Conservation (phyloP, 2,329 filamentous ascomycete species). For the Sclerotinia borealis region DNA sequence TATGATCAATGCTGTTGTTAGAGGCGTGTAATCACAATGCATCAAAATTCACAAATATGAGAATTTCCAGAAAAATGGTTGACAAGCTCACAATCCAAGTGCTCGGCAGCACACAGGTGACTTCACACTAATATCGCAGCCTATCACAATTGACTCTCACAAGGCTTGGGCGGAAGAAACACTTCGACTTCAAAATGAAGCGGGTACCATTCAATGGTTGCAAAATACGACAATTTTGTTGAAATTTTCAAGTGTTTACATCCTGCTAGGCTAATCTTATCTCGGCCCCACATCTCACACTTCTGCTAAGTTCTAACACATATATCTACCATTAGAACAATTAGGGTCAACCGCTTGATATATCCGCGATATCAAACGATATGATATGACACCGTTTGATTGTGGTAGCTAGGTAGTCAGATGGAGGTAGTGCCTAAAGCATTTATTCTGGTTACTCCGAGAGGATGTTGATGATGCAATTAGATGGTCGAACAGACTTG, state of each 20-base stretch:
- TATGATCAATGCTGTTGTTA: background rate
- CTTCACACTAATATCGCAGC: background rate
- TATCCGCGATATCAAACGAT: background rate
- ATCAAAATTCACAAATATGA: background rate
- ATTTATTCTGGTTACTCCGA: background rate
- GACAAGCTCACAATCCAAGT: background rate
- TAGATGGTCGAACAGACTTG: too few relatives aligned
- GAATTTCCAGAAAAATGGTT: background rate
- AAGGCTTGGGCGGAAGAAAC: background rate
- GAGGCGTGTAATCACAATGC: background rate
- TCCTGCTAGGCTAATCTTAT: slow-evolving; percentile 7
- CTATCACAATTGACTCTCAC: background rate
- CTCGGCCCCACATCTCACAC: slow-evolving; percentile 8
- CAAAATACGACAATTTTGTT: background rate
- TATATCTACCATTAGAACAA: background rate
- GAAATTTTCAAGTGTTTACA: background rate
- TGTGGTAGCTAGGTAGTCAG: background rate
- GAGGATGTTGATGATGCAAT: background rate
- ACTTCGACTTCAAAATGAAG: background rate
- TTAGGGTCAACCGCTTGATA: background rate
- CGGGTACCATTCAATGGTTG: background rate
- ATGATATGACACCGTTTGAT: background rate
- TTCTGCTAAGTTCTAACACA: background rate
- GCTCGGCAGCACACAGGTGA: background rate
- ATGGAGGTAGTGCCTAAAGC: too few relatives aligned